Percentiles rank a stretch among this genome's conserved stretches.
phyloP scores from a whole-genome alignment of 139 green algal genomes.

The Diplosphaera chodatii region DNA sequence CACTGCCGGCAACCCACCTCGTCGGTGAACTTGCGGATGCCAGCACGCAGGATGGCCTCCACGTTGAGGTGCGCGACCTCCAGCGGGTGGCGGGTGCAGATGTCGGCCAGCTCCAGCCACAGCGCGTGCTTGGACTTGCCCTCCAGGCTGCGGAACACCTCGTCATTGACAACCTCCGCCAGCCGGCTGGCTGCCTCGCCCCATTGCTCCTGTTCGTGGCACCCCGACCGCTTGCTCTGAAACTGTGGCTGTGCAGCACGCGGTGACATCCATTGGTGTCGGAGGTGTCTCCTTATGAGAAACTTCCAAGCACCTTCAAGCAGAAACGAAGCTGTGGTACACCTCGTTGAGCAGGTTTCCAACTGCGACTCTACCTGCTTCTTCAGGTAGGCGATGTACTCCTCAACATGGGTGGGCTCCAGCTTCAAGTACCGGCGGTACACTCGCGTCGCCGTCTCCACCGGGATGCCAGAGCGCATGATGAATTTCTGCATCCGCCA shows the following conservation, averaged over 20 bases:
- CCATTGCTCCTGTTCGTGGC: slow-evolving; percentile 58
- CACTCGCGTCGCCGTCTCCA: slow-evolving; percentile 87
- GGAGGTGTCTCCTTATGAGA: no score
- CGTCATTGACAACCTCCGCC: slow-evolving; percentile 77
- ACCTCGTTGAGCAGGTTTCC: no score
- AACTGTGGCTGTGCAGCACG: no score
- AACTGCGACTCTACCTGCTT: slow-evolving; percentile 30
- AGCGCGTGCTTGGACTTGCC: slow-evolving; percentile 94
- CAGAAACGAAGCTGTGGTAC: no score
- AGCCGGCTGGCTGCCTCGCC: slow-evolving; percentile 75
- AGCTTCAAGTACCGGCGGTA: slow-evolving; percentile 96
- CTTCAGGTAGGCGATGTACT: slow-evolving; percentile 92
- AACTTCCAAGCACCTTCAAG: no score
- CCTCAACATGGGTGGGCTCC: slow-evolving; percentile 90
- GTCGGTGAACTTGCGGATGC: slow-evolving; percentile 75
- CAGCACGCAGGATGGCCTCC: slow-evolving; percentile 64
- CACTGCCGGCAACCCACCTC: slow-evolving; percentile 53
- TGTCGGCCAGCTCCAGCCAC: slow-evolving; percentile 97
- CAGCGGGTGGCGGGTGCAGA: slow-evolving; percentile 85
- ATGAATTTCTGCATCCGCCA: slow-evolving; percentile 75
- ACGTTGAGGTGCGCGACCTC: slow-evolving; percentile 56
- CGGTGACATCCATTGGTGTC: no score
- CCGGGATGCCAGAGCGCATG: slow-evolving; percentile 63
- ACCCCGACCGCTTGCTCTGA: no score
- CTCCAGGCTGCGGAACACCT: slow-evolving; percentile 82